phyloP scores from a whole-genome alignment of 1,284 basidiomycete species.

The Cutaneotrichosporon cutaneum region DNA sequence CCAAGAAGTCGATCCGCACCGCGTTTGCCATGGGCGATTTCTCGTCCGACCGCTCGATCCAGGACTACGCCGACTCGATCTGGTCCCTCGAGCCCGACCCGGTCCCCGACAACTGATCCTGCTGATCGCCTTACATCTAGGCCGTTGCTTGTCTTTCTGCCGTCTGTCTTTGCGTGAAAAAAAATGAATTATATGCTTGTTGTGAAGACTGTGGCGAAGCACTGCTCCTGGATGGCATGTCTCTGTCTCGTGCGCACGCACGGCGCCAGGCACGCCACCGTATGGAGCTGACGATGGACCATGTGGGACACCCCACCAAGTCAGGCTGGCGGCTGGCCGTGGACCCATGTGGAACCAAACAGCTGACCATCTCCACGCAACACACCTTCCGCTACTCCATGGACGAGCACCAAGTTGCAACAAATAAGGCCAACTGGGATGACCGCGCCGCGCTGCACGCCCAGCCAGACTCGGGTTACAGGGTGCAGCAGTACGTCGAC shows the following conservation, averaged over 20 bases:
- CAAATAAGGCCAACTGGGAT: conserved; percentile 16
- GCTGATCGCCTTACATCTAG: background rate
- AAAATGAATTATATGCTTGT: background rate
- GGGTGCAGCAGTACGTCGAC: background rate
- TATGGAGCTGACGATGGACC: too few relatives aligned
- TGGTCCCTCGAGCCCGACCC: conserved; percentile 47
- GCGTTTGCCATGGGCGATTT: conserved; percentile 89
- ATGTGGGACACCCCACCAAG: too few relatives aligned
- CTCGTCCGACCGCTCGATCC: conserved; percentile 84
- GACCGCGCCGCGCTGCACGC: conserved; percentile 14
- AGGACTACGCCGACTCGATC: conserved; percentile 69
- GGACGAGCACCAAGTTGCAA: background rate
- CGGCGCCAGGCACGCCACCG: too few relatives aligned
- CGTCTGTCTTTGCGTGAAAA: too few relatives aligned
- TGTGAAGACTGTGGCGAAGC: background rate
- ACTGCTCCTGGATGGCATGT: too few relatives aligned
- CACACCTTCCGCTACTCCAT: background rate
- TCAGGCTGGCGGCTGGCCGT: too few relatives aligned
- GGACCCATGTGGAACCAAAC: background rate
- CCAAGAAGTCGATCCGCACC: conserved; percentile 83
- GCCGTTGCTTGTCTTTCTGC: too few relatives aligned
- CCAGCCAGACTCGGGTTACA: background rate
- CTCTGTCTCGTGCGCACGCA: too few relatives aligned
- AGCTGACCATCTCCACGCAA: background rate
- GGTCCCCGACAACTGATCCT: conserved; percentile 31